phyloP scores from a whole-genome alignment of 306 rosid genomes.

The Rosa lucieae region DNA sequence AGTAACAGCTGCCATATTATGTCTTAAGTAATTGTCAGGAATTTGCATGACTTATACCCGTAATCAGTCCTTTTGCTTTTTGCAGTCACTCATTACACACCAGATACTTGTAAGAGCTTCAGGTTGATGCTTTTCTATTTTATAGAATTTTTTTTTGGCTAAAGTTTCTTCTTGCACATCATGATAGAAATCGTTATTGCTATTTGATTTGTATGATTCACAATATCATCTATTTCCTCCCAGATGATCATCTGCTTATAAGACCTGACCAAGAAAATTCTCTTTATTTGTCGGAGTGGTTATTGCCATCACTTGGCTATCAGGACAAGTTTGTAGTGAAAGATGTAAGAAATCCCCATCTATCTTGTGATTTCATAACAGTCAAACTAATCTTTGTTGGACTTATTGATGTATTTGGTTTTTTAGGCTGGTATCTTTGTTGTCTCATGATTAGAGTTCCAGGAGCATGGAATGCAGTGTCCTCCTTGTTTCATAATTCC shows the following conservation, averaged over 20 bases:
- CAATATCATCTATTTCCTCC: slow-evolving; percentile 26
- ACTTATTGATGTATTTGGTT: slow-evolving; percentile 22
- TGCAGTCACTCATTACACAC: slow-evolving; percentile 88
- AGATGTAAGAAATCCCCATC: slow-evolving; percentile 48
- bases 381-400: slow-evolving; percentile 4
- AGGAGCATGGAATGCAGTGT: slow-evolving; percentile 18
- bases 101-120: slow-evolving; percentile 61
- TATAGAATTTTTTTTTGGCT: neutral
- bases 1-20: neutral
- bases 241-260: slow-evolving; percentile 48
- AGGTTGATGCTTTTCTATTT: slow-evolving; percentile 45
- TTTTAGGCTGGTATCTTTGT: slow-evolving; percentile 58
- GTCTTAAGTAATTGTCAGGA: neutral
- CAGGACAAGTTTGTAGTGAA: slow-evolving; percentile 62
- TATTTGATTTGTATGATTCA: neutral
- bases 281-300: slow-evolving; percentile 64
- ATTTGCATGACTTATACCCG: slow-evolving; percentile 17
- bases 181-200: neutral
- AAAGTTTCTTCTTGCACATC: neutral
- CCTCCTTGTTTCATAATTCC: slow-evolving; percentile 3
- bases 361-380: slow-evolving; percentile 14
- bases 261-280: slow-evolving; percentile 41
- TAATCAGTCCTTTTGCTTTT: slow-evolving; percentile 20
- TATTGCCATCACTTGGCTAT: slow-evolving; percentile 55
- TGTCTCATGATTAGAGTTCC: slow-evolving; percentile 36